These are phyloP conservation scores for Calvatia gigantea DNA, from an alignment of 768 basidiomycete genomes.

Conservation along the genomic window DNA sequence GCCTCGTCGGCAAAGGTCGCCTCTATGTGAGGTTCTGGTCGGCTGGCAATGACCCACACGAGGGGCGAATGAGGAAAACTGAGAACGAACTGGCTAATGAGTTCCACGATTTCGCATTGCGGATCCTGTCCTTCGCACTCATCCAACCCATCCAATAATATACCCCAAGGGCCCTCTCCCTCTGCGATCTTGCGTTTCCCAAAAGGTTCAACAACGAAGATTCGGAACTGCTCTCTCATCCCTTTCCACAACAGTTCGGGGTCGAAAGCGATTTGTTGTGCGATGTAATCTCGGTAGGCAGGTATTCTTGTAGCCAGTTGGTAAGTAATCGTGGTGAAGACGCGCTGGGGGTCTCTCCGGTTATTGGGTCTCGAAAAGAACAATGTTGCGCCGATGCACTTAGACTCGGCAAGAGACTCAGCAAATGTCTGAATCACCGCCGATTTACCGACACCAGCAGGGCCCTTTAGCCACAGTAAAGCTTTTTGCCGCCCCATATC, in stretches of 20 bases:
- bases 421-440: constrained; percentile 3
- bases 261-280: not conserved
- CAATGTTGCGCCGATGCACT: constrained; percentile 1
- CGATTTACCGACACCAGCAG: constrained; percentile 9
- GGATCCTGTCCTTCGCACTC: not conserved
- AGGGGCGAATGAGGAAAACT: not conserved
- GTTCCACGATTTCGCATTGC: not conserved
- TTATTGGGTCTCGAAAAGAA: too few species aligned
- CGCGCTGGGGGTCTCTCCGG: too few species aligned
- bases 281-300: too few species aligned
- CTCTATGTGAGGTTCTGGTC: not conserved
- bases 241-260: not conserved
- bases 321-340: not conserved
- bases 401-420: not conserved
- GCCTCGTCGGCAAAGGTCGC: not conserved
- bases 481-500: not conserved
- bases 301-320: not conserved
- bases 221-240: not conserved
- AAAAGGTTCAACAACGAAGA: not conserved
- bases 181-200: not conserved
- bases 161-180: not conserved
- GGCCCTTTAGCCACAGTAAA: constrained; percentile 4
- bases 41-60: not conserved
- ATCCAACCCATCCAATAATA: not conserved
- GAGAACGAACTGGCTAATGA: not conserved